A percentile compares a stretch with the other conserved stretches of the same genome.
These are phyloP conservation scores for Neurospora tetraspora DNA, from an alignment of 495 filamentous ascomycete species.

Conservation along the genomic window DNA sequence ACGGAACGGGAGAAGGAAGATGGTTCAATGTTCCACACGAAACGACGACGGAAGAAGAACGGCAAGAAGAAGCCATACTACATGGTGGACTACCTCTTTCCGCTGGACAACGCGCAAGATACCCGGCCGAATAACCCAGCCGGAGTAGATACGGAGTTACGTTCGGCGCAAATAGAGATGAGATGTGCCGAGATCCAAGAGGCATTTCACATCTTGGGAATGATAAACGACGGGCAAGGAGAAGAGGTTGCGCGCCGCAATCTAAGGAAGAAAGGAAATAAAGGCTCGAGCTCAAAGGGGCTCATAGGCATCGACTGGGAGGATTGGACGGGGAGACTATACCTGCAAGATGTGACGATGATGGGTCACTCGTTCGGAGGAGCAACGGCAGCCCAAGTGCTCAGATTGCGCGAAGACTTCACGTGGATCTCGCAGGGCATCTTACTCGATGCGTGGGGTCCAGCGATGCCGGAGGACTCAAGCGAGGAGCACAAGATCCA, in stretches of 20 bases:
- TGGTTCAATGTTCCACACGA: background rate
- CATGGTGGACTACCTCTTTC: constrained; percentile 36
- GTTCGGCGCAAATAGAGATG: constrained; percentile 51
- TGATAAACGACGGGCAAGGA: constrained; percentile 41
- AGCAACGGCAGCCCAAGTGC: constrained; percentile 50
- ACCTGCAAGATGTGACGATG: constrained; percentile 46
- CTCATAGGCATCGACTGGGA: constrained; percentile 28
- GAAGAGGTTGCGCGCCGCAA: constrained; percentile 34
- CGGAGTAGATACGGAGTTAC: constrained; percentile 28
- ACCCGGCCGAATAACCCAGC: constrained; percentile 25
- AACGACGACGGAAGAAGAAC: background rate
- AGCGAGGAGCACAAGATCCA: constrained; percentile 32
- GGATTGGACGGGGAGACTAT: constrained; percentile 29
- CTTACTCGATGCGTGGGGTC: constrained; percentile 50
- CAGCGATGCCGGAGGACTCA: constrained; percentile 23
- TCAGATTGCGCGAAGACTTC: constrained; percentile 39
- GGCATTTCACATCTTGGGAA: constrained; percentile 41
- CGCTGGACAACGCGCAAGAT: constrained; percentile 29
- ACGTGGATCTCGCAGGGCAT: constrained; percentile 46
- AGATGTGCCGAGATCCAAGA: constrained; percentile 53
- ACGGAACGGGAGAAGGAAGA: constrained; percentile 1
- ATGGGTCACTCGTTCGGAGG: constrained; percentile 61
- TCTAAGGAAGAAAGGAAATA: constrained; percentile 37
- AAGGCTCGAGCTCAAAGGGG: constrained; percentile 39
- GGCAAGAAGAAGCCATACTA: constrained; percentile 16